These are phyloP conservation scores for Bryoglossum gracile DNA, from an alignment of 495 filamentous ascomycete species.

Conservation along the genomic window DNA sequence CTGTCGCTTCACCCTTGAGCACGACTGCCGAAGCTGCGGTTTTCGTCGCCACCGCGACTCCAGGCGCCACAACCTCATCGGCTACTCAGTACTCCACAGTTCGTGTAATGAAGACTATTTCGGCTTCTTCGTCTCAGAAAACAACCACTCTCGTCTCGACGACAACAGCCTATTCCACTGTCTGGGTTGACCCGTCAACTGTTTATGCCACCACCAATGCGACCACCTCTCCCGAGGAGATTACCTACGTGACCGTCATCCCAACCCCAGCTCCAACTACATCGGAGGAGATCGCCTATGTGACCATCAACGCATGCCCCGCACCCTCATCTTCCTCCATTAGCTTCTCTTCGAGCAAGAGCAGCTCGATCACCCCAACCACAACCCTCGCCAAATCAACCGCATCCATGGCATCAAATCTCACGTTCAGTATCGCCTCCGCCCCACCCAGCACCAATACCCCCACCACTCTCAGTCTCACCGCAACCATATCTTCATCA, in stretches of 20 bases:
- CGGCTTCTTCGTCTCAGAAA: too few relatives aligned
- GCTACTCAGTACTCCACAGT: too few relatives aligned
- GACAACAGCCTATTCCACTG: not conserved
- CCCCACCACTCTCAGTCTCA: too few relatives aligned
- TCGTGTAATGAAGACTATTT: too few relatives aligned
- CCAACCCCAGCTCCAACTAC: not conserved
- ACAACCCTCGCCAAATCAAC: too few relatives aligned
- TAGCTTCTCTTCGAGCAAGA: too few relatives aligned
- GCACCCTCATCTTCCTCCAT: too few relatives aligned
- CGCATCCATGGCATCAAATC: too few relatives aligned
- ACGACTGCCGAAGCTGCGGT: not conserved
- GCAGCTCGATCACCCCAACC: too few relatives aligned
- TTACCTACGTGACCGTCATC: not conserved
- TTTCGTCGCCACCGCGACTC: not conserved
- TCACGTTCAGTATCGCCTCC: too few relatives aligned
- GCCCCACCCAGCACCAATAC: too few relatives aligned
- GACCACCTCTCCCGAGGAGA: not conserved
- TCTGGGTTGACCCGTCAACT: not conserved
- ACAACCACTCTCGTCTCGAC: not conserved
- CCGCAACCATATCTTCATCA: too few relatives aligned
- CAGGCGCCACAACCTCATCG: not conserved
- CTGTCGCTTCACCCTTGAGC: not conserved
- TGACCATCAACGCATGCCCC: not conserved
- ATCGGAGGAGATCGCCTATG: not conserved
- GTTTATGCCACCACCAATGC: not conserved